A percentile compares a stretch with the other conserved stretches of the same genome.
Conservation (phyloP, 1,284 basidiomycete genomes). For the Puccinia brachypodii region DNA sequence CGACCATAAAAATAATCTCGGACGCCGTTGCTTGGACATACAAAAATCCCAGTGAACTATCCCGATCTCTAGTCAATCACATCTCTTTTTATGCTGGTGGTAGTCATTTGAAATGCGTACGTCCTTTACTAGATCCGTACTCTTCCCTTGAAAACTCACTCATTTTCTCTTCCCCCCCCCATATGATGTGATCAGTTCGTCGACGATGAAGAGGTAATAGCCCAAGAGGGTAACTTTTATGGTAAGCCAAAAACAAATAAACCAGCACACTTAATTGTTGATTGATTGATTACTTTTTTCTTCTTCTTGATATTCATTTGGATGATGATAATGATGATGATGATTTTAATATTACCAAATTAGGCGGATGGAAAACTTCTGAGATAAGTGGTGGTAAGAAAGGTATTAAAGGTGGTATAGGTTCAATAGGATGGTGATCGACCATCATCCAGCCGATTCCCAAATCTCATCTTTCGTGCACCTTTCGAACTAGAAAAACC, state of each 20-base stretch:
- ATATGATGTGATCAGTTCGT: conserved; percentile 52
- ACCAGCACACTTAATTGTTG: neutral
- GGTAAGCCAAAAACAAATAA: conserved; percentile 37
- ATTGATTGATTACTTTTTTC: neutral
- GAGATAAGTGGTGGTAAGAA: conserved; percentile 55
- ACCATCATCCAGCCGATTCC: no score
- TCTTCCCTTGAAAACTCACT: neutral
- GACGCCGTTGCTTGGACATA: conserved; percentile 55
- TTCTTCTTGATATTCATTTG: neutral
- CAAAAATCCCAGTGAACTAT: conserved; percentile 52
- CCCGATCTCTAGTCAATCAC: conserved; percentile 53
- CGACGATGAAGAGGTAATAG: conserved; percentile 52
- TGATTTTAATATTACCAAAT: neutral
- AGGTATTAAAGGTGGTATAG: conserved; percentile 55
- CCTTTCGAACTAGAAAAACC: no score
- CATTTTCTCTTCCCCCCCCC: no score
- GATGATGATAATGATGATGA: neutral
- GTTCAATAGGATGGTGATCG: conserved; percentile 30
- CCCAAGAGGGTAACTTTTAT: conserved; percentile 56
- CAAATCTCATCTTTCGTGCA: no score
- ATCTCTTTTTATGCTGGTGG: conserved; percentile 54
- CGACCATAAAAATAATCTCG: neutral
- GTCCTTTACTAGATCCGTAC: neutral
- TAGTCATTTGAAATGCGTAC: neutral
- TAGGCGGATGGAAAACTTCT: conserved; percentile 56